Evolutionary conservation across 2,329 filamentous ascomycete genomes (phyloP), one percentile per base, ranked within the genome.

Genomic region (Lasiodiplodia hormozganensis): DNA sequence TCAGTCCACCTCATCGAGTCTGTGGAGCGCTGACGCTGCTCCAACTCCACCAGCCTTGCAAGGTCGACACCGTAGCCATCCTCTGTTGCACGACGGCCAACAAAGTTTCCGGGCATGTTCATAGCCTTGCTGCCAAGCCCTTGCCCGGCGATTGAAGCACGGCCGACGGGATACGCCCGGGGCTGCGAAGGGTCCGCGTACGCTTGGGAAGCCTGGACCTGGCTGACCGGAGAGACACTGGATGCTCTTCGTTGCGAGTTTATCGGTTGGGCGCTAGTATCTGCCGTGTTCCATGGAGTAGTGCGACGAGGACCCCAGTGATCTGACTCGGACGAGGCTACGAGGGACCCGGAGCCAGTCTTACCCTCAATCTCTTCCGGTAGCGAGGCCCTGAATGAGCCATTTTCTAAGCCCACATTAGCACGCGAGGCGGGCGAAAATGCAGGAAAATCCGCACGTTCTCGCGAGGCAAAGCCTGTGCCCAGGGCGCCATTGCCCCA

Each of bases 261-360:
- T 58, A 72, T 73, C 18, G 76, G 67, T 38, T 68, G 70, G 16
- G 74, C 58, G 18, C 70, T 68, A 14, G 68, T 72, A 56, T 88
- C 86, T 28, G 83, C 73, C 7, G 81, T 80, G 71, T 85, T 86
- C 91, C 91, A 93, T 18, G 87, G 85, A 52, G 60, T 81, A 52
- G 43, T 81, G 71, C 81, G 84, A 64, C 83, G 80, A 56, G 82
- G 82, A 64, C 79, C 80, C 88, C 90, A 92, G 57, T 85, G 82
- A 72, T 92, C 90, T 21, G 87, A 87, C 74, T 93, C 90, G 11
- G 91, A 92, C 52, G 89, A 87, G 54, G 88, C 85, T 69, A 92
- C 85, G 49, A 94, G 83, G 69, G 90, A 91, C 70, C 89, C 86
- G 6, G 91, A 92, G 60, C 91, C 91, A 3, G 88, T 89, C 74